phyloP scores from a whole-genome alignment of 2,329 filamentous ascomycete genomes.

The Teratosphaeria zuluensis region DNA sequence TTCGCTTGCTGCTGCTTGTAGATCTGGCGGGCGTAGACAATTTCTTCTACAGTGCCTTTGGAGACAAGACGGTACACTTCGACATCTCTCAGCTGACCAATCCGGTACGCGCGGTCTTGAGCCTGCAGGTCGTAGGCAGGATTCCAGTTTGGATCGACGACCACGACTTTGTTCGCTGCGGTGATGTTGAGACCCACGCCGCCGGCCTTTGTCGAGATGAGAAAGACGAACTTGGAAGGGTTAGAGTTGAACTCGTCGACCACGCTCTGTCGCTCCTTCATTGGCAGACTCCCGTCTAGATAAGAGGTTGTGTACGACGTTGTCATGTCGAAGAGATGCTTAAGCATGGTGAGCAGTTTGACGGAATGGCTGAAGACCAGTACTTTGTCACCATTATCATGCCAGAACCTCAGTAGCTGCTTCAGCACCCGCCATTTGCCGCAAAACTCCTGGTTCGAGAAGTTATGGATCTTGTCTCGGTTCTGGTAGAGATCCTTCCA shows the following conservation, averaged over 20 bases:
- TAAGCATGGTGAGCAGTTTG: slow-evolving; percentile 70
- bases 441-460: slow-evolving; percentile 82
- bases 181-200: slow-evolving; percentile 95
- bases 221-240: slow-evolving; percentile 79
- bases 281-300: slow-evolving; percentile 73
- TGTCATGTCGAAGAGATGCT: slow-evolving; percentile 77
- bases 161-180: slow-evolving; percentile 94
- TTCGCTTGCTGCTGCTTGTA: slow-evolving; percentile 99
- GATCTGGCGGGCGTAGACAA: slow-evolving; percentile 91
- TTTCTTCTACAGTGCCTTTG: slow-evolving; percentile 89
- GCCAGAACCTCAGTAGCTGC: slow-evolving; percentile 82
- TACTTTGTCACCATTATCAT: slow-evolving; percentile 83
- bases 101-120: slow-evolving; percentile 91
- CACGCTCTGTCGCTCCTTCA: slow-evolving; percentile 67
- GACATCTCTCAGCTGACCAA: slow-evolving; percentile 84
- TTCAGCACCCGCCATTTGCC: slow-evolving; percentile 93
- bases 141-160: slow-evolving; percentile 97
- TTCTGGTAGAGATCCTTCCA: slow-evolving; percentile 67
- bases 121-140: slow-evolving; percentile 90
- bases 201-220: slow-evolving; percentile 89
- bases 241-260: slow-evolving; percentile 92
- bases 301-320: slow-evolving; percentile 80
- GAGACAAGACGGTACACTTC: slow-evolving; percentile 91
- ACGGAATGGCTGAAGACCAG: slow-evolving; percentile 93
- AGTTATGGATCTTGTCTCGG: slow-evolving; percentile 68